These are phyloP conservation scores for Sporobolomyces phaffii DNA, from an alignment of 768 basidiomycete genomes.

Conservation along the genomic window DNA sequence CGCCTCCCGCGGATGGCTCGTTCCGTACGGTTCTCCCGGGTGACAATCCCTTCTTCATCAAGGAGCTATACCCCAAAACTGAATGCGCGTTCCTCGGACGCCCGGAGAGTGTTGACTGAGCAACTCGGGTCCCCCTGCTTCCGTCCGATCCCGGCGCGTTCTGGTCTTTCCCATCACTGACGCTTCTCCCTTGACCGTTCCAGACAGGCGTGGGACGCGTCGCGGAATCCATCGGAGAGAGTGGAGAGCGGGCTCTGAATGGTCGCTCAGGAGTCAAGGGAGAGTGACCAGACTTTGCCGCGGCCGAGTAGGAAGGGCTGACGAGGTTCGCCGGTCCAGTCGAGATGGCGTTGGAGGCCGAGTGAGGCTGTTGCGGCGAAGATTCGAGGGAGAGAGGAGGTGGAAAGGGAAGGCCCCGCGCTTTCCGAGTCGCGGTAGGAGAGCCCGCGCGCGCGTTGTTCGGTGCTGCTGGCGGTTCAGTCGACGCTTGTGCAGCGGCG, in stretches of 20 bases:
- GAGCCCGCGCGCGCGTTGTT: not conserved
- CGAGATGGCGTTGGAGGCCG: not conserved
- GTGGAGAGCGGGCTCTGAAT: not conserved
- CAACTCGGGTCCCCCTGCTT: not conserved
- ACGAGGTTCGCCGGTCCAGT: not conserved
- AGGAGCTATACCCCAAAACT: constrained; percentile 13
- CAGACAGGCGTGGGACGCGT: not conserved
- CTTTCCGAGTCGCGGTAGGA: constrained; percentile 1
- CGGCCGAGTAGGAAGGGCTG: not conserved
- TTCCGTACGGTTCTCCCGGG: not conserved
- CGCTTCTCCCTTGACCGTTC: not conserved
- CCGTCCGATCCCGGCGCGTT: not conserved
- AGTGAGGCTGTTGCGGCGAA: not conserved
- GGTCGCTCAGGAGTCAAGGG: constrained; percentile 4
- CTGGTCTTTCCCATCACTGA: not conserved
- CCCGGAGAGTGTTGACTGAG: not conserved
- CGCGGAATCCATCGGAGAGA: not conserved
- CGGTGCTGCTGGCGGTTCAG: not conserved
- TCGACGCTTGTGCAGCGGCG: no score
- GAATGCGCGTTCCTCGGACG: not conserved
- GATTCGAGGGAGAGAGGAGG: constrained; percentile 5
- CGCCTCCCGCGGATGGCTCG: not conserved
- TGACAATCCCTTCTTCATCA: not conserved
- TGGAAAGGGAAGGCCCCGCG: not conserved
- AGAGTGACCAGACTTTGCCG: not conserved